Conservation (phyloP, 495 filamentous ascomycete genomes). For the Cladorrhinum samala region DNA sequence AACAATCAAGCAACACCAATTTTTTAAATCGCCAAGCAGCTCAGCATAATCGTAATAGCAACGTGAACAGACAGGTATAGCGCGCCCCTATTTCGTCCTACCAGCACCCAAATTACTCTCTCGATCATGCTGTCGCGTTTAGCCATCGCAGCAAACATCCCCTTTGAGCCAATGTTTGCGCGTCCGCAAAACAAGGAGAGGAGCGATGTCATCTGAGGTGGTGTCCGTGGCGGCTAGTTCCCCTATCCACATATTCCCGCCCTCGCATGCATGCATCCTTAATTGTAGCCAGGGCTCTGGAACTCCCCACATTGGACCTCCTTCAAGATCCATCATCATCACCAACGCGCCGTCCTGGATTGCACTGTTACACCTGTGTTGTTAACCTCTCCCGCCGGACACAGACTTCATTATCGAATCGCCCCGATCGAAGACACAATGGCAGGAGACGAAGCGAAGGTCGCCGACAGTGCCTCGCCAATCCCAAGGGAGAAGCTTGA, state of each 20-base stretch:
- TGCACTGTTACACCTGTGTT: neutral
- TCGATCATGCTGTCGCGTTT: neutral
- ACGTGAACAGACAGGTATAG: neutral
- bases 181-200: too few species aligned
- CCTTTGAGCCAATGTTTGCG: too few species aligned
- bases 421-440: conserved; percentile 14
- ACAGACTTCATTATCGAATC: neutral
- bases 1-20: neutral
- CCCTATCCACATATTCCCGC: neutral
- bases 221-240: too few species aligned
- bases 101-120: neutral
- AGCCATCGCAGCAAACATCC: neutral
- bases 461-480: conserved; percentile 19
- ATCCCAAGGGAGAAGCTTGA: conserved; percentile 35
- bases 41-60: neutral
- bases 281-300: neutral
- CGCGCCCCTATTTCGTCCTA: neutral
- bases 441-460: conserved; percentile 24
- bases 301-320: neutral
- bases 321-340: conserved; percentile 2
- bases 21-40: neutral
- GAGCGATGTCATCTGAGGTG: too few species aligned
- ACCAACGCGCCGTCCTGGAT: neutral
- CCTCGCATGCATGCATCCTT: neutral
- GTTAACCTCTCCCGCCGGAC: too few species aligned